Conservation (phyloP, 176 grass and related monocot genomes). For the Hordeum vulgare region DNA sequence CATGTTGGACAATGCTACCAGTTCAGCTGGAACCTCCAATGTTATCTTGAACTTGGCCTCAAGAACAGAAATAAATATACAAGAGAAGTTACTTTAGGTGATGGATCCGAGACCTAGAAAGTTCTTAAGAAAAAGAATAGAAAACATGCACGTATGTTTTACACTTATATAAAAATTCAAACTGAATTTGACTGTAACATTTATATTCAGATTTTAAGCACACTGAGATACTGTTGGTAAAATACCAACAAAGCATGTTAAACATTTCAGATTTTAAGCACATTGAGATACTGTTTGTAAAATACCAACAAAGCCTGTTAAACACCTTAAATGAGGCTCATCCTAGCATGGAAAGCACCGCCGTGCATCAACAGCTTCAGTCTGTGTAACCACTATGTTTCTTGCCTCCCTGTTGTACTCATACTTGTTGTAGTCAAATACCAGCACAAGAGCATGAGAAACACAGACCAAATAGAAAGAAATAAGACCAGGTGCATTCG, state of each 20-base stretch:
- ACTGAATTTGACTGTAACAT: neutral
- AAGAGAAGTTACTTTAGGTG: neutral
- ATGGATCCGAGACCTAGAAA: neutral
- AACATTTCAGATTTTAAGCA: too few relatives aligned
- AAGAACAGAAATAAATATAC: constrained; percentile 4
- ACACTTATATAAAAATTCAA: neutral
- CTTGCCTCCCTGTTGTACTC: too few relatives aligned
- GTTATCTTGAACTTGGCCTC: constrained; percentile 87
- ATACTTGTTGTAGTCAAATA: too few relatives aligned
- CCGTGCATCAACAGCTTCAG: too few relatives aligned
- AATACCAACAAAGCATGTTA: neutral
- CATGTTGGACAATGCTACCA: too few relatives aligned
- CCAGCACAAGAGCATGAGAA: too few relatives aligned
- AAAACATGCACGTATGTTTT: neutral
- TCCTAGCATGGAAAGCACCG: too few relatives aligned
- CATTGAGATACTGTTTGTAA: too few relatives aligned
- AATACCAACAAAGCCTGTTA: too few relatives aligned
- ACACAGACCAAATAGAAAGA: too few relatives aligned
- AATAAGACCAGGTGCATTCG: too few relatives aligned
- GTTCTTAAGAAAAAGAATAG: neutral
- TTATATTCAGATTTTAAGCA: neutral
- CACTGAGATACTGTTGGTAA: neutral
- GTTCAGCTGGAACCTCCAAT: constrained; percentile 72
- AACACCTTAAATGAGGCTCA: constrained; percentile 63
- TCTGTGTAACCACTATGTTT: too few relatives aligned